These are phyloP conservation scores for Chaetomidium leptoderma DNA, from an alignment of 495 filamentous ascomycete genomes.

Conservation along the genomic window DNA sequence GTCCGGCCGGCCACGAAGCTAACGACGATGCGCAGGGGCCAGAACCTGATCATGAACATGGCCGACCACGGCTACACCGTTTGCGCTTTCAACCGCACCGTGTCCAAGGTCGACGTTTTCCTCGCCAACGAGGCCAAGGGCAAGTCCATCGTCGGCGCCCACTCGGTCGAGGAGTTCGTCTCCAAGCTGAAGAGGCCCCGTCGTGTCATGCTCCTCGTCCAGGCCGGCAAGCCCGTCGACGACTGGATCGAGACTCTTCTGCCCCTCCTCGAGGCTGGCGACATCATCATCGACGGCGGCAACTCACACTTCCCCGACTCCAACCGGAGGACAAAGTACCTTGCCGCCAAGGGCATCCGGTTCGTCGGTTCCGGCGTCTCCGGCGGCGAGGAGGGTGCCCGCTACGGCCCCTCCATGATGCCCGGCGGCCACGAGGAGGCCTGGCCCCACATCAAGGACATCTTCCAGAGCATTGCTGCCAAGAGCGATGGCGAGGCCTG, in stretches of 20 bases:
- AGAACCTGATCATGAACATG: constrained; percentile 98
- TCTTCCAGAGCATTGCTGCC: constrained; percentile 95
- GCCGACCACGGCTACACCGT: constrained; percentile 95
- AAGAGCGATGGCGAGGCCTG: constrained; percentile 95
- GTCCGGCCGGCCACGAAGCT: constrained; percentile 1
- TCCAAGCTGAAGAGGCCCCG: constrained; percentile 94
- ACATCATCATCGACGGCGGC: constrained; percentile 99
- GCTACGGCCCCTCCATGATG: constrained; percentile 96
- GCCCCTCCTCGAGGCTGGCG: constrained; percentile 80
- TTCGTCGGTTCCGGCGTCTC: constrained; percentile 98
- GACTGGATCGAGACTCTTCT: constrained; percentile 96
- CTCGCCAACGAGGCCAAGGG: constrained; percentile 90
- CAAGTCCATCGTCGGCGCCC: constrained; percentile 88
- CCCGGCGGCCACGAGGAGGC: constrained; percentile 96
- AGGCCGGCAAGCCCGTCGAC: constrained; percentile 95
- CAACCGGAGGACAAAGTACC: constrained; percentile 89
- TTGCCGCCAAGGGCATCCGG: constrained; percentile 79
- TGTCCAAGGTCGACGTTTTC: constrained; percentile 95
- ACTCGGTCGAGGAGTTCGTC: constrained; percentile 90
- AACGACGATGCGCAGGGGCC: constrained; percentile 40
- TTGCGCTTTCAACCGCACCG: constrained; percentile 95
- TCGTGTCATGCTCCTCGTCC: constrained; percentile 95
- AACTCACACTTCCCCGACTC: constrained; percentile 99
- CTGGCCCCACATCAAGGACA: constrained; percentile 98
- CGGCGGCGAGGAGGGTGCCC: constrained; percentile 97